Percentiles rank a stretch among this genome's conserved stretches.
phyloP scores from a whole-genome alignment of 257 asterid species.

The Solanum tacnaense region DNA sequence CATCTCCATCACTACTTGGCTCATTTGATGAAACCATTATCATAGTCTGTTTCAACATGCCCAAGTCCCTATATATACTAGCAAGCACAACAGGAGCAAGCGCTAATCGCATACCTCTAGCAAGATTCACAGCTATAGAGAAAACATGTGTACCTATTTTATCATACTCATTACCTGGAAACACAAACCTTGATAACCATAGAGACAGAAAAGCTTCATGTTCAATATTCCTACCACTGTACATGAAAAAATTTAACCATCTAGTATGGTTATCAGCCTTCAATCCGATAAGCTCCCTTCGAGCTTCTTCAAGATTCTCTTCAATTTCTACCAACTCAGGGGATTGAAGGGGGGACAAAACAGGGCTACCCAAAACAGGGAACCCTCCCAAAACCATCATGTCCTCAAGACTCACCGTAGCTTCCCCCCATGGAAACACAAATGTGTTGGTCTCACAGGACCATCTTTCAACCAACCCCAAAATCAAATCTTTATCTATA shows the following conservation, averaged over 20 bases:
- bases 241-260: conserved; percentile 22
- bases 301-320: neutral
- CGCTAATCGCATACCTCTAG: conserved; percentile 23
- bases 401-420: conserved; percentile 32
- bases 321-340: neutral
- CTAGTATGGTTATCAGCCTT: neutral
- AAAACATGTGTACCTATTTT: conserved; percentile 6
- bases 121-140: conserved; percentile 19
- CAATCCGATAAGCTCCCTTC: neutral
- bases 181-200: conserved; percentile 33
- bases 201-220: conserved; percentile 36
- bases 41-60: conserved; percentile 18
- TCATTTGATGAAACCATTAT: neutral
- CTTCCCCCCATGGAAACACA: conserved; percentile 42
- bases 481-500: conserved; percentile 8
- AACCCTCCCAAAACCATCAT: conserved; percentile 28
- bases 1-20: neutral
- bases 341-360: neutral
- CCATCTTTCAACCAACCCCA: conserved; percentile 29
- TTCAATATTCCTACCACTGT: neutral
- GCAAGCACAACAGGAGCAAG: conserved; percentile 35
- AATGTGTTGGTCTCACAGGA: conserved; percentile 24
- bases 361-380: conserved; percentile 21
- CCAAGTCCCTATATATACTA: conserved; percentile 27
- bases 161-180: conserved; percentile 14